These are phyloP conservation scores for Entophlyctis luteolus DNA, from an alignment of 192 early-diverging fungal genomes.

Conservation along the genomic window DNA sequence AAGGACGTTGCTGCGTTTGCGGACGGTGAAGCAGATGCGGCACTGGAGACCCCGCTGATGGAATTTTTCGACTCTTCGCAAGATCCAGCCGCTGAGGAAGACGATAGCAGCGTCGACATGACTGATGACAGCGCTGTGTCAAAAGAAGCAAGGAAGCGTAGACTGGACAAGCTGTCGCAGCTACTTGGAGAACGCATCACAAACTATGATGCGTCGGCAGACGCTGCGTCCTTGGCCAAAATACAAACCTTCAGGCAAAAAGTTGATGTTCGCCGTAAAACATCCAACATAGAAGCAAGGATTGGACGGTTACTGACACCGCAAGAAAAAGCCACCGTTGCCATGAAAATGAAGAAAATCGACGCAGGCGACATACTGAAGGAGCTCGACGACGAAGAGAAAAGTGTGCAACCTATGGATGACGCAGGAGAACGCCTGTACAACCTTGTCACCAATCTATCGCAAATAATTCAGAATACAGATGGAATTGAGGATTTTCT, in stretches of 20 bases:
- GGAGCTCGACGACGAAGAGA: background rate
- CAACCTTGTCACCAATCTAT: background rate
- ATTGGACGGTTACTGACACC: background rate
- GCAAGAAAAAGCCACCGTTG: background rate
- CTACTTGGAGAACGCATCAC: conserved; percentile 45
- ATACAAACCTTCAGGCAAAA: conserved; percentile 1
- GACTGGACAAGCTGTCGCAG: conserved; percentile 43
- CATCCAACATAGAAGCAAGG: conserved; percentile 8
- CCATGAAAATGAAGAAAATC: background rate
- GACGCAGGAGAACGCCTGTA: background rate
- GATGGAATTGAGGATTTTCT: background rate
- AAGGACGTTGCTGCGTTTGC: background rate
- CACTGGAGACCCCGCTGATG: background rate
- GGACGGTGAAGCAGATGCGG: background rate
- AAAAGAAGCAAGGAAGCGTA: conserved; percentile 34
- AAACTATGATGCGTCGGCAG: conserved; percentile 12
- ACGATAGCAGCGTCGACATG: background rate
- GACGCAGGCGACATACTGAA: background rate
- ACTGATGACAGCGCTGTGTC: background rate
- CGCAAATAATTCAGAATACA: background rate
- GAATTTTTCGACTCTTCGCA: no score
- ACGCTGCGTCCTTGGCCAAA: conserved; percentile 8
- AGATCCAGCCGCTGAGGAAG: no score
- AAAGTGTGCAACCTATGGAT: background rate
- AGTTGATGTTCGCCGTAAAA: conserved; percentile 3